Evolutionary conservation across 2,329 filamentous ascomycete species (phyloP).

Genomic region (Fusarium ramigenum): DNA sequence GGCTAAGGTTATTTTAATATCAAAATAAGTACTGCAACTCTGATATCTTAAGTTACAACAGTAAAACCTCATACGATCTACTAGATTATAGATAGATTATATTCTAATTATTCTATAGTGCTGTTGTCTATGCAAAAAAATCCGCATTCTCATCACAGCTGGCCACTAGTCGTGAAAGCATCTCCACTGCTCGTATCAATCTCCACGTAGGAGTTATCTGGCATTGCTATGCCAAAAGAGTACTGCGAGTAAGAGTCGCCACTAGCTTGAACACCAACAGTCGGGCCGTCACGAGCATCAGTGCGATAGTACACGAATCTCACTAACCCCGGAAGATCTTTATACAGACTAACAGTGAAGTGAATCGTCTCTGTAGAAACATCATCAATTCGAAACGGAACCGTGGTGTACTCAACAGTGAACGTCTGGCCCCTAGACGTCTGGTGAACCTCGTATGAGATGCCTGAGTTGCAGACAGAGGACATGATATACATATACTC

Average conservation of each 20-base stretch:
- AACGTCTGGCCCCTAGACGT: not conserved
- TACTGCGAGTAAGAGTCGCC: not conserved
- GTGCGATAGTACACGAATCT: not conserved
- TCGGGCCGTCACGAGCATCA: fast-evolving
- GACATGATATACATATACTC: not conserved
- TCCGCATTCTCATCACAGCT: not conserved
- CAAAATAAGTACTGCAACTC: no score
- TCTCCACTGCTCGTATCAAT: not conserved
- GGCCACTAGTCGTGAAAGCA: not conserved
- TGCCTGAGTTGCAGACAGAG: not conserved
- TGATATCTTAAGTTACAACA: no score
- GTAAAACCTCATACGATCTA: no score
- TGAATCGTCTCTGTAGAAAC: fast-evolving
- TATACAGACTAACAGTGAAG: not conserved
- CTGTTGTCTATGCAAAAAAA: no score
- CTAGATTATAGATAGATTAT: no score
- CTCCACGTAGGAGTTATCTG: not conserved
- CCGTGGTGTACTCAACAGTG: not conserved
- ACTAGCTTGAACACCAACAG: not conserved
- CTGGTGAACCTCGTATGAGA: not conserved
- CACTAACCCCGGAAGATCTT: not conserved
- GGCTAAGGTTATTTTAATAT: no score
- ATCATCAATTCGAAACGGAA: no score
- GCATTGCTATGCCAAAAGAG: not conserved
- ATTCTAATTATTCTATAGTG: not conserved